Evolutionary conservation across 257 asterid genomes (phyloP).

Genomic region (Penstemon newberryi): DNA sequence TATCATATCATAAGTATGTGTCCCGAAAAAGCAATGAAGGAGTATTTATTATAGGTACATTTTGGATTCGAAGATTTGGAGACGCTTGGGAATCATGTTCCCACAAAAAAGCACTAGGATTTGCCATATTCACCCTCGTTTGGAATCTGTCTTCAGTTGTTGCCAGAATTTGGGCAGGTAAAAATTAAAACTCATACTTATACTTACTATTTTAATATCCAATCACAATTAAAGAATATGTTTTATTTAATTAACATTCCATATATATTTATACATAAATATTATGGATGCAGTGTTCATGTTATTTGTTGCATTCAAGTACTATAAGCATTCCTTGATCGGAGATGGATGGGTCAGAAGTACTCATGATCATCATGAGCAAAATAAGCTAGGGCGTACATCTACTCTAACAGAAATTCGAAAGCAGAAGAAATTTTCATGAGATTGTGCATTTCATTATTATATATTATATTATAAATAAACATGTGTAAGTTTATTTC

Average conservation of each 20-base stretch:
- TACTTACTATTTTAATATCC: too few relatives aligned
- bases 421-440: slow-evolving; percentile 50
- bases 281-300: slow-evolving; percentile 62
- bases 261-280: too few relatives aligned
- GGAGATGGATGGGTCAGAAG: slow-evolving; percentile 44
- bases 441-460: not conserved
- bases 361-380: slow-evolving; percentile 26
- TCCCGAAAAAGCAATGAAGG: too few relatives aligned
- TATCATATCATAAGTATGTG: too few relatives aligned
- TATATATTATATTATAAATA: slow-evolving; percentile 1
- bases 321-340: slow-evolving; percentile 55
- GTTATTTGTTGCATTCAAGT: slow-evolving; percentile 83
- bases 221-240: not conserved
- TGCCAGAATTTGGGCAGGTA: slow-evolving; percentile 93
- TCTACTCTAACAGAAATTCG: slow-evolving; percentile 28
- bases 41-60: slow-evolving; percentile 42
- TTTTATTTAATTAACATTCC: not conserved
- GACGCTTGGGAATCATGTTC: slow-evolving; percentile 87
- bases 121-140: slow-evolving; percentile 66
- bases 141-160: slow-evolving; percentile 75
- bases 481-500: not conserved
- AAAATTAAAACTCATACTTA: not conserved
- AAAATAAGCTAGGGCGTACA: slow-evolving; percentile 28
- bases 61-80: slow-evolving; percentile 64
- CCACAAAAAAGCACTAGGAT: slow-evolving; percentile 84